phyloP scores from a whole-genome alignment of 116 monocot genomes.

The Posidonia oceanica region DNA sequence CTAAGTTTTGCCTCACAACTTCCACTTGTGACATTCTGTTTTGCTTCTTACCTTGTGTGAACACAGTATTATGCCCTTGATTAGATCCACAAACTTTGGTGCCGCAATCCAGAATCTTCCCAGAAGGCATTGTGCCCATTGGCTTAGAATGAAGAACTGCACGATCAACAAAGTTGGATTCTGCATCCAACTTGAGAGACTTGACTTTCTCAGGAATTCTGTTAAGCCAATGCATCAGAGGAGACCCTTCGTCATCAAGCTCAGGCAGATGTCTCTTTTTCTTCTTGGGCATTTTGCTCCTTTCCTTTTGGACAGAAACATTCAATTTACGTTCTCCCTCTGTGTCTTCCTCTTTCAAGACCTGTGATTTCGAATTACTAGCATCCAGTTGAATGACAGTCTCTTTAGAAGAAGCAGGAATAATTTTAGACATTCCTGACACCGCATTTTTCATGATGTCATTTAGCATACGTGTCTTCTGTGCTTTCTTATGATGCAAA shows the following conservation, averaged over 20 bases:
- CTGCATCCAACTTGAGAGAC: constrained; percentile 11
- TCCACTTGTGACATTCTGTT: constrained; percentile 16
- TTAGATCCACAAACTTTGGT: constrained; percentile 1
- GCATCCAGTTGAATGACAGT: not conserved
- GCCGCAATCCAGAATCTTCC: constrained; percentile 5
- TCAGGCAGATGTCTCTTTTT: constrained; percentile 9
- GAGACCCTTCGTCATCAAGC: constrained; percentile 25
- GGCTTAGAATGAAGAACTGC: constrained; percentile 1
- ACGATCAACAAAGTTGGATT: not conserved
- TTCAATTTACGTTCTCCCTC: constrained; percentile 1
- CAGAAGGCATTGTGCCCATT: not conserved
- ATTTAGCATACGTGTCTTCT: constrained; percentile 40
- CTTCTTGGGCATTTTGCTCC: constrained; percentile 4
- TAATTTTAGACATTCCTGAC: constrained; percentile 3
- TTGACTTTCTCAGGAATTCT: constrained; percentile 25
- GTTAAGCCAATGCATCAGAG: constrained; percentile 41
- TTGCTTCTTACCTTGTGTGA: constrained; percentile 7
- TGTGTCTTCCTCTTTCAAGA: constrained; percentile 9
- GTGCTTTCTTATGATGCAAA: constrained; percentile 19
- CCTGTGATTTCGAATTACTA: not conserved
- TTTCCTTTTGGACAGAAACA: constrained; percentile 4
- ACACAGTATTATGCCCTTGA: constrained; percentile 9
- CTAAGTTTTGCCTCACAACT: not conserved
- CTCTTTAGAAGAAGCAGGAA: constrained; percentile 6
- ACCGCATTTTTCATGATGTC: constrained; percentile 49